Percentiles rank a stretch among this genome's conserved stretches.
phyloP scores from a whole-genome alignment of 106 monocot genomes.

The Allium fistulosum region DNA sequence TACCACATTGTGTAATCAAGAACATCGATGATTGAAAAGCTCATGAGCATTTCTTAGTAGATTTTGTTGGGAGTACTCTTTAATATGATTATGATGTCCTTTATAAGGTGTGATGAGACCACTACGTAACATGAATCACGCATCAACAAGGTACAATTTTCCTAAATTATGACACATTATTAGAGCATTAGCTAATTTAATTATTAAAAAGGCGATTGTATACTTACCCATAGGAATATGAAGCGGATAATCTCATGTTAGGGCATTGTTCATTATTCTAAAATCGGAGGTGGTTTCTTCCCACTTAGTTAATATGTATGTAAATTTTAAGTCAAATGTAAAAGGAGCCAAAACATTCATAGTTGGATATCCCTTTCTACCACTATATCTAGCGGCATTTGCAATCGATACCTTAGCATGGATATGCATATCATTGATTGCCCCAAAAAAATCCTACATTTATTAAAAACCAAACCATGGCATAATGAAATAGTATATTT shows the following conservation, averaged over 20 bases:
- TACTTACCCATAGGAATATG: not conserved
- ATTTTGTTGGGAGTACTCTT: not conserved
- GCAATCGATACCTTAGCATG: not conserved
- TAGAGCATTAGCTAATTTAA: not conserved
- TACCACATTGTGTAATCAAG: not conserved
- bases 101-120: constrained; percentile 2
- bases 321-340: not conserved
- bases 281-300: not conserved
- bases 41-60: not conserved
- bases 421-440: not conserved
- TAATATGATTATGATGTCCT: not conserved
- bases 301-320: not conserved
- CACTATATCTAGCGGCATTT: not conserved
- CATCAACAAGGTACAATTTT: constrained; percentile 4
- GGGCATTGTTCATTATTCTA: constrained; percentile 5
- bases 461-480: not conserved
- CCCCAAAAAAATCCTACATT: not conserved
- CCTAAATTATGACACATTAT: not conserved
- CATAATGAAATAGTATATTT: not conserved
- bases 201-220: not conserved
- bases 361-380: not conserved
- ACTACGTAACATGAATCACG: not conserved
- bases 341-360: not conserved
- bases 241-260: not conserved
- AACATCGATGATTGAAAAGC: not conserved